Percentiles rank a stretch among this genome's conserved stretches.
phyloP scores from a whole-genome alignment of 305 asterid genomes.

The Solanum chacoense region DNA sequence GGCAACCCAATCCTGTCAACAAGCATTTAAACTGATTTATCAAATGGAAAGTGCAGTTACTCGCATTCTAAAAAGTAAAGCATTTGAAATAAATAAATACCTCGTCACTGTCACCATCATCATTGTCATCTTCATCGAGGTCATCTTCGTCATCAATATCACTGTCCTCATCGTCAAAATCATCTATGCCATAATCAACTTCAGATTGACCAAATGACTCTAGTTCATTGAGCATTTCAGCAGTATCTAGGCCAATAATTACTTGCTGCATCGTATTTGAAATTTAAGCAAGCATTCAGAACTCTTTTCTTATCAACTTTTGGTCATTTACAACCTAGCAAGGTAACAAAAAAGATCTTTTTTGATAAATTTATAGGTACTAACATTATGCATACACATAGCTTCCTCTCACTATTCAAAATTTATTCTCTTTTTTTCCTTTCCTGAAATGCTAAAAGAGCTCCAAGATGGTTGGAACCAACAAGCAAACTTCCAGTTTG shows the following conservation, averaged over 20 bases:
- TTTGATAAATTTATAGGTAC: not conserved
- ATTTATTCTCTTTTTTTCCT: not conserved
- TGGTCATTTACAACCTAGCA: not conserved
- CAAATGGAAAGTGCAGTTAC: conserved; percentile 3
- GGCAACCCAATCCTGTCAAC: conserved; percentile 76
- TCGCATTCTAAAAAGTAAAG: conserved; percentile 6
- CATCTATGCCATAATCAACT: conserved; percentile 53
- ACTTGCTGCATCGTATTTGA: conserved; percentile 68
- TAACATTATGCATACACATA: not conserved
- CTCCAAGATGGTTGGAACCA: not conserved
- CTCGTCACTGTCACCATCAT: conserved; percentile 39
- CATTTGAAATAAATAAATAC: conserved; percentile 18
- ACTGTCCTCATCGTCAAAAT: conserved; percentile 56
- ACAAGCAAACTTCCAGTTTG: not conserved
- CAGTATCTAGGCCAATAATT: conserved; percentile 77
- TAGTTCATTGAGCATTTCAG: conserved; percentile 72
- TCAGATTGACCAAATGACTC: conserved; percentile 67
- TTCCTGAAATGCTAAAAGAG: not conserved
- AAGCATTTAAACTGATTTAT: conserved; percentile 17
- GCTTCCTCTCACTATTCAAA: not conserved
- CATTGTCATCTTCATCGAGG: conserved; percentile 41
- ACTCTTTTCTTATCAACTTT: not conserved
- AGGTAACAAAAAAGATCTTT: not conserved
- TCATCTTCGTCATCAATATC: conserved; percentile 59
- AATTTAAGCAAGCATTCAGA: conserved; percentile 18